Evolutionary conservation across 352 stramenopile genomes (phyloP).

Genomic region (Pythium coloratum): DNA sequence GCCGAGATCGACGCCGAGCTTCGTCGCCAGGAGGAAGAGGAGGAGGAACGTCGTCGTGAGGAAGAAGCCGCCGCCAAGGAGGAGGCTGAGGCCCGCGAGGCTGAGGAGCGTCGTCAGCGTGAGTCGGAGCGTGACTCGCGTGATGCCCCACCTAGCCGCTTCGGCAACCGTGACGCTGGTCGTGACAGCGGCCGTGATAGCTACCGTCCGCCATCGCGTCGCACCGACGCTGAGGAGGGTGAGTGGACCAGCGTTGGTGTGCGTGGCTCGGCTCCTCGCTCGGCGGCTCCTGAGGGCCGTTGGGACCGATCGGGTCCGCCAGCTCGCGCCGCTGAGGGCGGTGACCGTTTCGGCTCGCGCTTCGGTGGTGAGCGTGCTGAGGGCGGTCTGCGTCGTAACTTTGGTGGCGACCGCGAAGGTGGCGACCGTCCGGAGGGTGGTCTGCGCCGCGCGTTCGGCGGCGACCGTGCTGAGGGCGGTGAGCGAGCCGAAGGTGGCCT

Average conservation of each 20-base stretch:
- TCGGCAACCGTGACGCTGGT: constrained; percentile 11
- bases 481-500: constrained; percentile 5
- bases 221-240: constrained; percentile 47
- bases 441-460: constrained; percentile 23
- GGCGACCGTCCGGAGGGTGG: constrained; percentile 6
- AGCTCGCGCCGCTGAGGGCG: constrained; percentile 28
- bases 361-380: constrained; percentile 16
- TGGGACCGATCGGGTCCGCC: constrained; percentile 61
- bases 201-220: constrained; percentile 32
- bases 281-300: constrained; percentile 47
- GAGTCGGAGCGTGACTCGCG: constrained; percentile 7
- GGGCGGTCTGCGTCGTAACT: constrained; percentile 33
- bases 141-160: constrained; percentile 26
- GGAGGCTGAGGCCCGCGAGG: constrained; percentile 20
- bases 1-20: constrained; percentile 64
- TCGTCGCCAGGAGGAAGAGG: constrained; percentile 67
- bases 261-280: constrained; percentile 23
- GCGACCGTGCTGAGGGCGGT: constrained; percentile 20
- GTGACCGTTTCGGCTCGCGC: constrained; percentile 13
- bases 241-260: constrained; percentile 71
- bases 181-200: constrained; percentile 16
- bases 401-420: constrained; percentile 41
- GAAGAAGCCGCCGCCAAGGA: constrained; percentile 40
- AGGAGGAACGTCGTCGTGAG: constrained; percentile 41
- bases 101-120: constrained; percentile 31